Base-by-base conservation (phyloP, 345 rosid species). In the Chamaenerion angustifolium region DNA sequence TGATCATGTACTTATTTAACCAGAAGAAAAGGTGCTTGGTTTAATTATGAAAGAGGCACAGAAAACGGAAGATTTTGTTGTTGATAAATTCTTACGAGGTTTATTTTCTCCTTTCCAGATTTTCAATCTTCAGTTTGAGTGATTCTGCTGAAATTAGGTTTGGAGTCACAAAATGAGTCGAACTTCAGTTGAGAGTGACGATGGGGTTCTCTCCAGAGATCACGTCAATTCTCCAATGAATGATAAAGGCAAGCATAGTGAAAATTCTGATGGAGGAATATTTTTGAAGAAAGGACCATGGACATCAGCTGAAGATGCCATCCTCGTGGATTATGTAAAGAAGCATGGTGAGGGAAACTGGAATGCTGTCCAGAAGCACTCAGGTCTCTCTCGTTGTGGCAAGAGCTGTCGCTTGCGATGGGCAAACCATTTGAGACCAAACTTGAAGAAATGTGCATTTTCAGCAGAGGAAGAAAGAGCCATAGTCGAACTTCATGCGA, bases 291-390 rank as follows among this genome's bases (percentile, higher is more conserved):
- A 92, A 79, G 98, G 98, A 43, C 98, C 98, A 17, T 92, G 98
- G 98, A 84, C 98, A 6, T 71, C 98, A n/a, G 67, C 90, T 12
- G 96, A 92, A 77, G 98, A 92, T 66, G 78, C 76, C 31, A 78
- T 92, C 63, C 72, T 92, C 67, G 70, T 87, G 40, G 83, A 92
- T 35, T 84, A 84, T 71, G 96, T 92, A 31, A 82, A 76, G 79
- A 87, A 78, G 74, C 98, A 92, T 11, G 98, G 98, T 5, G 98
- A 87, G 63, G 98, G 96, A 64, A 83, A 90, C 68, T 90, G 98
- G 98, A 90, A 80, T 69, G 79, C 89, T 56, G 94, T 87, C 52
- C 98, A 92, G 74, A 84, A 74, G 78, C 71, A 78, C 60, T 87
- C 96, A 0, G 90, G 93, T 51, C 71, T 92, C 48, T 72, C 71